Base-by-base conservation (phyloP, 1,284 basidiomycete species). In the Taiwanofungus camphoratus region DNA sequence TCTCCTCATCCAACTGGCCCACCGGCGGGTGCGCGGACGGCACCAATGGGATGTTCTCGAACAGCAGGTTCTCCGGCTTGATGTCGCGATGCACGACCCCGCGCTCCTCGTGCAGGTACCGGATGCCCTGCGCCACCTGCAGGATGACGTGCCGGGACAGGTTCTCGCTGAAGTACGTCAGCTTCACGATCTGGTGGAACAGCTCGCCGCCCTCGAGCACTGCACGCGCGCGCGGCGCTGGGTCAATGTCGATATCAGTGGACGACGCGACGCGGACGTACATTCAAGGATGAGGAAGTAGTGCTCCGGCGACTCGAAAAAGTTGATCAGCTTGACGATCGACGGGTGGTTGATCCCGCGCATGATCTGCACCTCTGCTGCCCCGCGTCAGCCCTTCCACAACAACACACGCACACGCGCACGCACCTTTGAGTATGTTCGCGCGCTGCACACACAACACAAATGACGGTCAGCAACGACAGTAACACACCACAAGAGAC, bases 121-220 rank as follows among this genome's bases (percentile, higher is more conserved):
- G 80, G 38, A 99, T 97, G 18, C 90, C 96, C 22, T 93, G 77
- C 0, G 96, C 96, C 21, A 99, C 96, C 67, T 99, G 96, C 2
- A 96, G 68, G 52, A 99, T 98, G 60, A 99, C 94, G 64, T 99
- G 96, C 8, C 95, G 82, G 8, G 93, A 79, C 12, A 97, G 82
- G 48, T 87, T 87, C 66, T 99, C 96, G 62, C 89, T 93, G 63
- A 99, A 98, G 68, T 99, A 99, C 1, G 96, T 99, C 52, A 99
- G 78, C 64, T 97, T 98, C 67, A 99, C 96, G 57, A 99, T 99
- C 64, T 99, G 96, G 64, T 99, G 95, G 73, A 99, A 99, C 1
- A 99, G 76, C 65, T 99, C 96, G 54, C 96, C 96, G 48, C 96
- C 96, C 60, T 91, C 88, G 90, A 95, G 88, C 31, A 95, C 89